Evolutionary conservation across 2,329 filamentous ascomycete genomes (phyloP), one percentile per base, ranked within the genome.

Genomic region (Verticillium albo-atrum): DNA sequence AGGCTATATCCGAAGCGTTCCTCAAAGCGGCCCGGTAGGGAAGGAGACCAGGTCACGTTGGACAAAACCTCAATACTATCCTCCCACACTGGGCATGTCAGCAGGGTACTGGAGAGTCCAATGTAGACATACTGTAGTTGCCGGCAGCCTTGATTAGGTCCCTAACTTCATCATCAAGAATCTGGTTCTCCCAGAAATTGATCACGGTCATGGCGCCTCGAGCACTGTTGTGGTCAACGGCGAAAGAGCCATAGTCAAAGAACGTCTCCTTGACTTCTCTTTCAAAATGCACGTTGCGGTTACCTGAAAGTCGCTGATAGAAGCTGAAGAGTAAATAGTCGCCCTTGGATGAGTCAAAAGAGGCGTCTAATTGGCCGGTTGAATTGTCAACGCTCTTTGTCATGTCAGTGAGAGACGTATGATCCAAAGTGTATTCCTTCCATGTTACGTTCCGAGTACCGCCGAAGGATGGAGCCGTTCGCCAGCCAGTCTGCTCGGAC

Each of bases 151-250:
- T 53, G 3, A 78, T 55, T 3, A 74, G 62, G 7, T 70, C 64
- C 25, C 64, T 67, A 1, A 68, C 66, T 1, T 68, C 69, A 53
- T 71, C 67, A 4, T 64, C 63, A 1, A 78, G 62, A 10, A 78
- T 65, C 25, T 75, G 65, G 17, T 77, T 58, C 30, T 78, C 72
- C 71, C 71, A 75, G 59, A 78, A 79, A 9, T 72, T 60, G 0
- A 67, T 72, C 1, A 69, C 65, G 0, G 68, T 66, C 51, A 70
- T 63, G 0, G 77, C 77, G 3, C 77, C 77, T 2, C 52, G 54
- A 20, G 65, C 61, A 20, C 66, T 74, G 62, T 75, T 79, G 62
- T 79, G 75, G 20, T 70, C 66, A 4, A 67, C 64, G 4, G 51
- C 57, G 60, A 62, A 67, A 0, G 68, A 69, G 0, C 67, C 67